These are phyloP conservation scores for Tolypocladium nubicola DNA, from an alignment of 2,329 filamentous ascomycete genomes.

Conservation along the genomic window DNA sequence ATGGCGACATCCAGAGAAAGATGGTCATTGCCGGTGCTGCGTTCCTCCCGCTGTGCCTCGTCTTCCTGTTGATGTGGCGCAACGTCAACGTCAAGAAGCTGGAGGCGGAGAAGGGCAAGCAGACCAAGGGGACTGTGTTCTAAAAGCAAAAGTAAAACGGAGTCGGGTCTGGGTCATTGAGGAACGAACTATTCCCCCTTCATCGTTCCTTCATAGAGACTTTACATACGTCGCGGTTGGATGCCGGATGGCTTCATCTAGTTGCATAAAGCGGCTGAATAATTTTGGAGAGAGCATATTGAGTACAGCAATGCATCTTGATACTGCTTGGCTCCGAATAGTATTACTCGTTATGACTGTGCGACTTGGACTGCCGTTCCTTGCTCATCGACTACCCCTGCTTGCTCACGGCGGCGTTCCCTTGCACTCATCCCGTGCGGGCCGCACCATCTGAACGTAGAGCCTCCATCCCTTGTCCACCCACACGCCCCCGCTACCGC, in stretches of 20 bases:
- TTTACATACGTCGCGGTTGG: not conserved
- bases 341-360: not conserved
- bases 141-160: not conserved
- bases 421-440: not conserved
- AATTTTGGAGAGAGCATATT: not conserved
- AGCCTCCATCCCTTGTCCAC: not conserved
- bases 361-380: not conserved
- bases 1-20: conserved; percentile 28
- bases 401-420: too few relatives aligned
- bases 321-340: too few relatives aligned
- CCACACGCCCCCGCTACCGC: not conserved
- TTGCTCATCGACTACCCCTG: too few relatives aligned
- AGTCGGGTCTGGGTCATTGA: not conserved
- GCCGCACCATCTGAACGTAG: conserved; percentile 2
- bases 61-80: conserved; percentile 25
- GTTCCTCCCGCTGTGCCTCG: conserved; percentile 23
- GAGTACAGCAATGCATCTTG: too few relatives aligned
- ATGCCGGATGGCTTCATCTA: not conserved
- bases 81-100: conserved; percentile 29
- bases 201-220: not conserved
- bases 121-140: conserved; percentile 22
- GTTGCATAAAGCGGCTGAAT: not conserved
- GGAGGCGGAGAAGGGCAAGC: conserved; percentile 20
- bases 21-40: conserved; percentile 30
- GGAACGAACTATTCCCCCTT: not conserved